Evolutionary conservation across 2,329 filamentous ascomycete genomes (phyloP).

Genomic region (Paecilomyces fulvus): DNA sequence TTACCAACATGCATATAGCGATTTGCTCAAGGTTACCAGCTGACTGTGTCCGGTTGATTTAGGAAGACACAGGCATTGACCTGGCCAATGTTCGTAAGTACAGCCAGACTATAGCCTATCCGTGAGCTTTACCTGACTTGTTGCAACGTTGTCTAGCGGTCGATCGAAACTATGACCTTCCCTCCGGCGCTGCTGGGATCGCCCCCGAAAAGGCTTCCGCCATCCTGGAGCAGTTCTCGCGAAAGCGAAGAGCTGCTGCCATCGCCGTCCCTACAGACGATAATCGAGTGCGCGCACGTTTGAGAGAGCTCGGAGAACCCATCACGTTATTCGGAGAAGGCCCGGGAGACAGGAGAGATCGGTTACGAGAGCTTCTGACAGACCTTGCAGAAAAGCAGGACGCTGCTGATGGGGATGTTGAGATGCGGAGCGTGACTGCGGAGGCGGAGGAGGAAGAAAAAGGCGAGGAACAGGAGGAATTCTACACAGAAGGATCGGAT

Average conservation of each 20-base stretch:
- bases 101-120: neutral
- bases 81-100: slow-evolving; percentile 56
- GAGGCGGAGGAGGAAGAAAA: slow-evolving; percentile 50
- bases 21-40: slow-evolving; percentile 8
- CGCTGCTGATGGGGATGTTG: slow-evolving; percentile 38
- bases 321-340: slow-evolving; percentile 93
- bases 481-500: slow-evolving; percentile 76
- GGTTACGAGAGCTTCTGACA: slow-evolving; percentile 71
- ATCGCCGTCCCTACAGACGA: slow-evolving; percentile 94
- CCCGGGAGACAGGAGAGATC: slow-evolving; percentile 73
- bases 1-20: slow-evolving; percentile 9
- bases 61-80: slow-evolving; percentile 52
- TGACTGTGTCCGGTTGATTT: slow-evolving; percentile 28
- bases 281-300: slow-evolving; percentile 66
- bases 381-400: slow-evolving; percentile 58
- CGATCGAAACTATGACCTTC: slow-evolving; percentile 80
- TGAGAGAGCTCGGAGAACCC: slow-evolving; percentile 84
- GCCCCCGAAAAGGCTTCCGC: slow-evolving; percentile 76
- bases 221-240: slow-evolving; percentile 78
- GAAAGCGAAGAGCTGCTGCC: slow-evolving; percentile 78
- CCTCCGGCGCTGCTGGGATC: slow-evolving; percentile 55
- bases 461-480: slow-evolving; percentile 79
- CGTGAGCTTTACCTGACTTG: slow-evolving; percentile 2
- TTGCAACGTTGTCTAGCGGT: slow-evolving; percentile 37
- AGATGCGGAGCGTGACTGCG: slow-evolving; percentile 46